Conservation (phyloP, 441 rosid genomes). For the Gossypium trilobum region DNA sequence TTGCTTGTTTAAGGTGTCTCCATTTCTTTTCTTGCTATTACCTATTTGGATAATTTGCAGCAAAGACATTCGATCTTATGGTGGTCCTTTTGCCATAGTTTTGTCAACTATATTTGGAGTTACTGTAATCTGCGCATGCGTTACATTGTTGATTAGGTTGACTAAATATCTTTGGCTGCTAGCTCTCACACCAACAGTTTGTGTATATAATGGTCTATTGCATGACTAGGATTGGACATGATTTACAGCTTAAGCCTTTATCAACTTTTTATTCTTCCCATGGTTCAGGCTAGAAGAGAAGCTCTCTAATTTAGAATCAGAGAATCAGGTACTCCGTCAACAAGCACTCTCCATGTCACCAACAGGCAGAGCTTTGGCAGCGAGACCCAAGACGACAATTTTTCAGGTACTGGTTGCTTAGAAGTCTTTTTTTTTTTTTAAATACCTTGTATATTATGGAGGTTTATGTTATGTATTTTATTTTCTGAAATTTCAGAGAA, state of each 20-base stretch:
- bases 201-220: neutral
- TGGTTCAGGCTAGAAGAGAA: slow-evolving; percentile 37
- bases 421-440: neutral
- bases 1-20: neutral
- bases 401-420: slow-evolving; percentile 28
- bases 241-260: neutral
- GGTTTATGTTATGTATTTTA: slow-evolving; percentile 7
- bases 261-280: slow-evolving; percentile 11
- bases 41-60: neutral
- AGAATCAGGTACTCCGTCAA: slow-evolving; percentile 46
- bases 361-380: slow-evolving; percentile 33
- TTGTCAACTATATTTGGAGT: neutral
- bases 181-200: neutral
- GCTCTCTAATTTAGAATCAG: slow-evolving; percentile 39
- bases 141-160: neutral
- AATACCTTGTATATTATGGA: neutral
- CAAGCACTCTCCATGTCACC: slow-evolving; percentile 48
- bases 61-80: neutral
- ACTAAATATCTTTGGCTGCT: neutral
- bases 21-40: neutral
- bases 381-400: slow-evolving; percentile 29
- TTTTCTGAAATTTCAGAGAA: slow-evolving; percentile 44
- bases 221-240: neutral
- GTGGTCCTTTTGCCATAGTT: neutral
- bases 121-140: neutral